phyloP scores from a whole-genome alignment of 192 early-diverging fungal genomes.

The Entrophospora sp. region DNA sequence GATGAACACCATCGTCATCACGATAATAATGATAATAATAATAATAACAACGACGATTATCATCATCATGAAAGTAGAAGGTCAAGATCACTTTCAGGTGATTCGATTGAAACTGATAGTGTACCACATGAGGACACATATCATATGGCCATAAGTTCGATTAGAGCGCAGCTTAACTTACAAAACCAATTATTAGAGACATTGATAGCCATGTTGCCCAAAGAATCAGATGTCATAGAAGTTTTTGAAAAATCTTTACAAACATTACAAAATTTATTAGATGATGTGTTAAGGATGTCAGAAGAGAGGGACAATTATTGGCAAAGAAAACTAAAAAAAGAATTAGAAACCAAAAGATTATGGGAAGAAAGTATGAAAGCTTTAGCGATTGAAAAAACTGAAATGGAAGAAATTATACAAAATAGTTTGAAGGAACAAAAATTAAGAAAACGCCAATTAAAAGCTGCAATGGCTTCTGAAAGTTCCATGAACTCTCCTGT shows the following conservation, averaged over 20 bases:
- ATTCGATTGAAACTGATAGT: constrained; percentile 11
- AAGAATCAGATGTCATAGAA: neutral
- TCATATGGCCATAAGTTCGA: constrained; percentile 35
- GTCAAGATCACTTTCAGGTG: constrained; percentile 12
- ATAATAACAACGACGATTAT: no score
- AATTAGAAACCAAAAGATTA: constrained; percentile 35
- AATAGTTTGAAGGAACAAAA: constrained; percentile 28
- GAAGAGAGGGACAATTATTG: constrained; percentile 39
- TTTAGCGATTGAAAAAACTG: constrained; percentile 34
- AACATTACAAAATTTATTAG: constrained; percentile 6
- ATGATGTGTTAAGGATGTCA: constrained; percentile 30
- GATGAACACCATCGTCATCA: no score
- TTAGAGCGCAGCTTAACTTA: constrained; percentile 50
- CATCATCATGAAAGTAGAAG: neutral
- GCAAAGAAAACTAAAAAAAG: constrained; percentile 32
- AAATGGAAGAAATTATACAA: constrained; percentile 38
- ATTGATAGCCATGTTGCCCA: constrained; percentile 22
- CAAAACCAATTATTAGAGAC: constrained; percentile 48
- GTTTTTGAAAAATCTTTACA: constrained; percentile 4
- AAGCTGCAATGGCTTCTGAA: neutral
- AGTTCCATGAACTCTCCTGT: neutral
- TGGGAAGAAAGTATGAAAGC: constrained; percentile 39
- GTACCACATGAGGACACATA: constrained; percentile 39
- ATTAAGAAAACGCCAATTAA: constrained; percentile 9
- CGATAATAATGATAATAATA: no score